These are phyloP conservation scores for Chaetomidium leptoderma DNA, from an alignment of 495 filamentous ascomycete species.

Conservation along the genomic window DNA sequence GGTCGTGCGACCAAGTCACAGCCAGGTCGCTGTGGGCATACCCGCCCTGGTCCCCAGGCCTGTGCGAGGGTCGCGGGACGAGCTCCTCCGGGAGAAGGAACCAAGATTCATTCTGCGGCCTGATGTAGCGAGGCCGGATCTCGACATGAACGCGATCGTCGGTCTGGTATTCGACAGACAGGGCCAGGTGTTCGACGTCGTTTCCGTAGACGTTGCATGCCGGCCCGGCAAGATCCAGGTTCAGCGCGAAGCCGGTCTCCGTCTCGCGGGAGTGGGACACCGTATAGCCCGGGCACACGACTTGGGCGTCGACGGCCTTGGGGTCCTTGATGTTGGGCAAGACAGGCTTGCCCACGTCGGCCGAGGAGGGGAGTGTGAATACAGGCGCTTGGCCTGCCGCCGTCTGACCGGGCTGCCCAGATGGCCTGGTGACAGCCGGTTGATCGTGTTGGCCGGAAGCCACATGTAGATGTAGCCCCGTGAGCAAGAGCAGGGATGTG, in stretches of 20 bases:
- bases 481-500: conserved; percentile 17
- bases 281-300: conserved; percentile 70
- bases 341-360: conserved; percentile 53
- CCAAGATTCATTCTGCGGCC: conserved; percentile 60
- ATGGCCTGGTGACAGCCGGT: neutral
- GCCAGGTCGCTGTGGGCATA: conserved; percentile 44
- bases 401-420: neutral
- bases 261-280: conserved; percentile 56
- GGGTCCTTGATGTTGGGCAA: conserved; percentile 72
- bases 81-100: conserved; percentile 62
- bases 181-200: conserved; percentile 59
- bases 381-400: conserved; percentile 4
- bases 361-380: conserved; percentile 49
- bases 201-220: conserved; percentile 71
- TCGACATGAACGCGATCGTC: conserved; percentile 70
- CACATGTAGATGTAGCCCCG: conserved; percentile 6
- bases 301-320: conserved; percentile 64
- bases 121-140: conserved; percentile 65
- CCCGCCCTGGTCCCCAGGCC: conserved; percentile 32
- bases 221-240: conserved; percentile 60
- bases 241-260: conserved; percentile 51
- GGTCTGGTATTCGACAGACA: conserved; percentile 69
- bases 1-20: conserved; percentile 58
- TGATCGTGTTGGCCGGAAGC: neutral
- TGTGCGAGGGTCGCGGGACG: conserved; percentile 55